Evolutionary conservation across 1,139 yeast genomes (phyloP).

Genomic region (Yamadazyma songkhlaensis): DNA sequence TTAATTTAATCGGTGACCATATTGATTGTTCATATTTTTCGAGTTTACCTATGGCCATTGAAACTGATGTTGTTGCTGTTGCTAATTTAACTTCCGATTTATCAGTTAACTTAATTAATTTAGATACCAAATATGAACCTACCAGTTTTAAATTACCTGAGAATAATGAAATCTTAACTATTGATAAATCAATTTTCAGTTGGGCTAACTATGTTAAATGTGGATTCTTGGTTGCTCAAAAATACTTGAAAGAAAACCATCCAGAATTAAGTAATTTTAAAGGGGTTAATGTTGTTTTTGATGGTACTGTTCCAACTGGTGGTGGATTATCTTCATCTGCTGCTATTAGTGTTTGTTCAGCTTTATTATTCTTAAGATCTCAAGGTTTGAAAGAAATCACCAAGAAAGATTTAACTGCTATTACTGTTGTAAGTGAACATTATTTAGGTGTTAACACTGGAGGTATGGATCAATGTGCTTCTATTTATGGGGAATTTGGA

Average conservation of each 20-base stretch:
- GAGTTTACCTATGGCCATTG: slow-evolving; percentile 76
- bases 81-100: slow-evolving; percentile 30
- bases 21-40: slow-evolving; percentile 69
- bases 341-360: slow-evolving; percentile 67
- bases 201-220: slow-evolving; percentile 74
- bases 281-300: slow-evolving; percentile 55
- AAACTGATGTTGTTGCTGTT: slow-evolving; percentile 61
- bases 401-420: slow-evolving; percentile 54
- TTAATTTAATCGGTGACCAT: slow-evolving; percentile 73
- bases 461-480: slow-evolving; percentile 78
- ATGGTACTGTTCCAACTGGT: slow-evolving; percentile 72
- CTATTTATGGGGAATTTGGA: slow-evolving; percentile 60
- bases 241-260: slow-evolving; percentile 39
- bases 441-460: slow-evolving; percentile 75
- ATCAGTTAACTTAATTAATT: slow-evolving; percentile 41
- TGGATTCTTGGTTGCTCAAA: slow-evolving; percentile 60
- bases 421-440: slow-evolving; percentile 70
- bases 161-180: slow-evolving; percentile 40
- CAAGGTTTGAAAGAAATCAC: slow-evolving; percentile 45
- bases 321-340: slow-evolving; percentile 74
- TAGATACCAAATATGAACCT: slow-evolving; percentile 27
- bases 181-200: slow-evolving; percentile 48
- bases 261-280: slow-evolving; percentile 23
- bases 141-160: slow-evolving; percentile 33
- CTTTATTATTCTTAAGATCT: slow-evolving; percentile 56